Conservation (phyloP, 345 rosid species). For the Heritiera littoralis region DNA sequence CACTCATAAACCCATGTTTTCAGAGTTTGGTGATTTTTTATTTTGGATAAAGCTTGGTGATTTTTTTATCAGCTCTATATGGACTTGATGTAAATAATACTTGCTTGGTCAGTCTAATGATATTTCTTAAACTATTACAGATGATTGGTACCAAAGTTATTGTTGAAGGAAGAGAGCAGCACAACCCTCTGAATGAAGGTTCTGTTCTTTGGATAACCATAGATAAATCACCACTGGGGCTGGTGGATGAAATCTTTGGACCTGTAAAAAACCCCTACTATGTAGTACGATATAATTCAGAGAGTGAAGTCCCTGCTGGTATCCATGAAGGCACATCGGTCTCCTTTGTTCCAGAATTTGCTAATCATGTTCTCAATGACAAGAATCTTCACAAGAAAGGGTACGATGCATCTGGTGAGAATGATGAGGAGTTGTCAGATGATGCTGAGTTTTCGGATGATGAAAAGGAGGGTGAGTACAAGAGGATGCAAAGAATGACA, state of each 20-base stretch:
- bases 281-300: constrained; percentile 85
- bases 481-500: constrained; percentile 61
- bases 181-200: constrained; percentile 80
- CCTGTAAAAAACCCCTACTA: constrained; percentile 88
- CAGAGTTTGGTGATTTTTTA: not conserved
- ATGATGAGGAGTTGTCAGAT: constrained; percentile 84
- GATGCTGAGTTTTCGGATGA: constrained; percentile 92
- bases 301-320: constrained; percentile 69
- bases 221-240: constrained; percentile 61
- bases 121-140: constrained; percentile 42
- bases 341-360: constrained; percentile 79
- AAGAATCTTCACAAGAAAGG: constrained; percentile 82
- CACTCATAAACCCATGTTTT: not conserved
- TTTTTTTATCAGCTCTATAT: not conserved
- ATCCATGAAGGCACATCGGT: constrained; percentile 57
- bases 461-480: constrained; percentile 84
- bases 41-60: not conserved
- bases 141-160: constrained; percentile 69
- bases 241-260: constrained; percentile 91
- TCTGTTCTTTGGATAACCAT: constrained; percentile 84
- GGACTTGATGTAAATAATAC: not conserved
- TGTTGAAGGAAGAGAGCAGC: constrained; percentile 80
- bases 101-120: not conserved
- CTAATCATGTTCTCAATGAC: constrained; percentile 65
- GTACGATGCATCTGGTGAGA: constrained; percentile 91